Conservation (phyloP, 1,139 yeast species). For the Lodderomyces metapsilosis region DNA sequence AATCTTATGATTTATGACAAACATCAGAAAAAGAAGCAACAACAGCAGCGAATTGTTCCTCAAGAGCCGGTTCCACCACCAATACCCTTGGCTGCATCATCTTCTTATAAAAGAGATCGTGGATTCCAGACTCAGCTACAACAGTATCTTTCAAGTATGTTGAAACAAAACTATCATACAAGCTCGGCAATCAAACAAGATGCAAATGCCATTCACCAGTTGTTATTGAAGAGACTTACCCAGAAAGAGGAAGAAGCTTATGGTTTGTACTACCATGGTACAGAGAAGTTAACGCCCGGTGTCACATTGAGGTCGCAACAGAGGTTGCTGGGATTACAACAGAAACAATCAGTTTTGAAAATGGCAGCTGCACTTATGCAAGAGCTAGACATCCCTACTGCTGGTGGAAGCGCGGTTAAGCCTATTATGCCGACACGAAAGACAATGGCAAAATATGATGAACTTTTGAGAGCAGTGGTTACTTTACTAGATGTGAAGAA, state of each 20-base stretch:
- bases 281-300: constrained; percentile 73
- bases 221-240: constrained; percentile 57
- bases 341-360: constrained; percentile 63
- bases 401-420: constrained; percentile 51
- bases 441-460: constrained; percentile 79
- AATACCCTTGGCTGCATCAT: constrained; percentile 56
- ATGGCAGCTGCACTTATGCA: constrained; percentile 72
- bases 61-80: constrained; percentile 60
- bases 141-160: constrained; percentile 38
- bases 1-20: constrained; percentile 79
- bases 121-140: constrained; percentile 53
- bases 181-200: constrained; percentile 31
- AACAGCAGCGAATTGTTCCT: constrained; percentile 36
- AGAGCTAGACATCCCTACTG: constrained; percentile 74
- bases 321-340: constrained; percentile 45
- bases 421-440: constrained; percentile 89
- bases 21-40: constrained; percentile 45
- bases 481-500: constrained; percentile 80
- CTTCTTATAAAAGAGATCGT: constrained; percentile 50
- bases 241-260: constrained; percentile 81
- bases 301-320: constrained; percentile 75
- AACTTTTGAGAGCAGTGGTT: constrained; percentile 67
- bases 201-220: constrained; percentile 39
- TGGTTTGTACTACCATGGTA: constrained; percentile 77
- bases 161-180: constrained; percentile 35